A percentile compares a stretch with the other conserved stretches of the same genome.
Evolutionary conservation across 2,329 filamentous ascomycete species (phyloP).

Genomic region (Boeremia lycopersici): DNA sequence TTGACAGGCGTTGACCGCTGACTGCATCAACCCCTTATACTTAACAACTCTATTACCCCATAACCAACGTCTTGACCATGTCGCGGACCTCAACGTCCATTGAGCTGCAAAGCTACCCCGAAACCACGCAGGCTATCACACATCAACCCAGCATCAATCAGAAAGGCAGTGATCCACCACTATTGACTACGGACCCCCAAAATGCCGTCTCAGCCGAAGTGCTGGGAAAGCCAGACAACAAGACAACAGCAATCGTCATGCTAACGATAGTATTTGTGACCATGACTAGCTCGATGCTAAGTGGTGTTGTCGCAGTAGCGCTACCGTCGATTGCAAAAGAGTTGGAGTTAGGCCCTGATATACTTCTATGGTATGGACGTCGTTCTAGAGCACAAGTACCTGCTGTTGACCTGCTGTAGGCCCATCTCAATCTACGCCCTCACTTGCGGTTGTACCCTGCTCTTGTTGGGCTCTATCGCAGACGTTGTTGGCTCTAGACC

Average conservation of each 20-base stretch:
- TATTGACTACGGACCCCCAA: slow-evolving; percentile 12
- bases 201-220: slow-evolving; percentile 24
- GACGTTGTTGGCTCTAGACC: slow-evolving; percentile 57
- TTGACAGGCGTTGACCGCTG: neutral
- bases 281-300: slow-evolving; percentile 33
- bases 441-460: slow-evolving; percentile 56
- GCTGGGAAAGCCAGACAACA: slow-evolving; percentile 24
- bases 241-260: slow-evolving; percentile 36
- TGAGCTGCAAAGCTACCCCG: slow-evolving; percentile 27
- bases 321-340: slow-evolving; percentile 52
- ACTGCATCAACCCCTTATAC: neutral
- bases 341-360: slow-evolving; percentile 27
- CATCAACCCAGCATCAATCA: slow-evolving; percentile 18
- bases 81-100: slow-evolving; percentile 35
- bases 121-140: slow-evolving; percentile 18
- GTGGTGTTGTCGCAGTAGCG: slow-evolving; percentile 51
- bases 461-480: slow-evolving; percentile 58
- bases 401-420: slow-evolving; percentile 28
- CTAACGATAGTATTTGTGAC: slow-evolving; percentile 36
- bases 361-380: slow-evolving; percentile 36
- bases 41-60: neutral
- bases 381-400: neutral
- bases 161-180: slow-evolving; percentile 18
- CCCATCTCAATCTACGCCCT: slow-evolving; percentile 49
- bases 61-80: slow-evolving; percentile 19